phyloP scores from a whole-genome alignment of 192 early-diverging fungal species.

The Pecoramyces ruminantium region DNA sequence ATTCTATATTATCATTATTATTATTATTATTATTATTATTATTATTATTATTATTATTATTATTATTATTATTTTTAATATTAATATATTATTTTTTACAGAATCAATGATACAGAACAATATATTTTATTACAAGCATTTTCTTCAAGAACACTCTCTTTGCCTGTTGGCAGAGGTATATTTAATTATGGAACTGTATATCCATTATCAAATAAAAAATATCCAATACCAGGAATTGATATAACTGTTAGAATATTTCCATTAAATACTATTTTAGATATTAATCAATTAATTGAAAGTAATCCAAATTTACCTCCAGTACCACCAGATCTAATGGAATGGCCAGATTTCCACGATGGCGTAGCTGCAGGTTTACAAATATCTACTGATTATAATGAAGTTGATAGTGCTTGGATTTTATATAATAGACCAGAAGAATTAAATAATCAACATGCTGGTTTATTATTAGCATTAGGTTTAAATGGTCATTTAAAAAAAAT shows the following conservation, averaged over 20 bases:
- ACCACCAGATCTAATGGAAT: constrained; percentile 30
- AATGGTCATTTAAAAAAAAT: constrained; percentile 55
- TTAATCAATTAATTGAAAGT: constrained; percentile 25
- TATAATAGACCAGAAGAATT: constrained; percentile 42
- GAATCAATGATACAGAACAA: constrained; percentile 12
- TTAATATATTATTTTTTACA: too few species aligned
- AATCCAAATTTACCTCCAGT: constrained; percentile 1
- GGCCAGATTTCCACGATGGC: constrained; percentile 82
- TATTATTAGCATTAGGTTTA: constrained; percentile 65
- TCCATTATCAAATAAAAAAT: constrained; percentile 29
- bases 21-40: too few species aligned
- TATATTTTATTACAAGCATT: constrained; percentile 22
- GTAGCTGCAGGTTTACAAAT: constrained; percentile 61
- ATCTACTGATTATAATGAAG: constrained; percentile 22
- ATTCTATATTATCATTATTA: too few species aligned
- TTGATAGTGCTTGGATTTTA: constrained; percentile 64
- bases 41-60: too few species aligned
- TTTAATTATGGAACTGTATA: constrained; percentile 43
- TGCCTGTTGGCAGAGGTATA: constrained; percentile 46
- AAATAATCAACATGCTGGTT: constrained; percentile 49
- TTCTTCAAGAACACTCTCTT: constrained; percentile 34
- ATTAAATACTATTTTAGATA: constrained; percentile 15
- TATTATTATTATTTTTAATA: too few species aligned
- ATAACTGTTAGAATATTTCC: constrained; percentile 50
- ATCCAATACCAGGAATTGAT: constrained; percentile 33